Evolutionary conservation across 768 basidiomycete species (phyloP), one percentile per base, ranked within the genome.

Genomic region (Trametes maxima): DNA sequence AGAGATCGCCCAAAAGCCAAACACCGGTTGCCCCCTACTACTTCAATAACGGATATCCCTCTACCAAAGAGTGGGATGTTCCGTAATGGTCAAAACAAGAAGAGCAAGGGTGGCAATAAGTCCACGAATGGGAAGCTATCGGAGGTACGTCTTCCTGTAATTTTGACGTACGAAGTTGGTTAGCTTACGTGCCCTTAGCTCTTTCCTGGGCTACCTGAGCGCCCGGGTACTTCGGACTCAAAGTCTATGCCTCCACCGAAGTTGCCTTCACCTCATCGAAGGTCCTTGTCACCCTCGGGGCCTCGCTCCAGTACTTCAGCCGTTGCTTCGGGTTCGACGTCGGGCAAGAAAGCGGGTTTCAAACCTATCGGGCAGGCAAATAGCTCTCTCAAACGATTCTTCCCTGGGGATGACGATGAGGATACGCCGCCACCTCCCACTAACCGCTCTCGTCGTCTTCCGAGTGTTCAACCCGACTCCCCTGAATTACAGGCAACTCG

Each of bases 341-440:
- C 48, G 11, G 57, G 62, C 16, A 85, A 78, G 70, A 75, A 78
- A 57, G 70, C 79, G 1, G 85, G 86, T 13, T 89, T 90, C 73
- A 89, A 83, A 67, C 88, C 90, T 5, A 88, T 91, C 24, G 82
- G 79, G 75, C 57, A 76, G 67, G 80, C 82, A 3, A 75, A 65
- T 36, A 82, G 86, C 17, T 74, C 82, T 1, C 77, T 95, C 48
- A 89, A 87, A 71, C 82, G 80, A 67, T 94, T 94, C 75, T 95
- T 95, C 70, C 92, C 92, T 21, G 84, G 82, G 1, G 91, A 93
- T 51, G 91, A 93, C 21, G 89, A 90, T 19, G 89, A 90, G 37
- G 79, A 83, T 65, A 78, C 80, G 35, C 67, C 64, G 17, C 54
- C 55, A 11, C 50, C 37, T 69, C 56, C 57, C 1, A 25, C 62